A percentile compares a stretch with the other conserved stretches of the same genome.
These are phyloP conservation scores for Phytophthora multivora DNA, from an alignment of 352 stramenopile species.

Conservation along the genomic window DNA sequence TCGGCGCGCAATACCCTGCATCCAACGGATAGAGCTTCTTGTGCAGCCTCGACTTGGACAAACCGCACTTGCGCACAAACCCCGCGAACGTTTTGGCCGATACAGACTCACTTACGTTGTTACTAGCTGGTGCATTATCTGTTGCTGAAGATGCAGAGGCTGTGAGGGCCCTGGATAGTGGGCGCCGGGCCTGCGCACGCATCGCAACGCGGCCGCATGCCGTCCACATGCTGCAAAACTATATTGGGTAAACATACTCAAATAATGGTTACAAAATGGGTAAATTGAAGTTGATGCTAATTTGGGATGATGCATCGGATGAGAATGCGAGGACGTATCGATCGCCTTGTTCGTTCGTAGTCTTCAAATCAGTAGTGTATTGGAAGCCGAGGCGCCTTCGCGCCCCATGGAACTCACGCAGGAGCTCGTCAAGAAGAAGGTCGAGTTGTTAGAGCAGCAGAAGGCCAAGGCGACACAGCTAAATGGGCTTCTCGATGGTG, in stretches of 20 bases:
- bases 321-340: constrained; percentile 12
- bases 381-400: background rate
- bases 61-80: constrained; percentile 41
- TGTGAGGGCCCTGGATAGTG: background rate
- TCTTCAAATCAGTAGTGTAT: background rate
- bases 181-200: background rate
- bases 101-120: constrained; percentile 11
- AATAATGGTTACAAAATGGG: background rate
- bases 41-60: constrained; percentile 49
- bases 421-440: constrained; percentile 78
- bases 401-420: constrained; percentile 45
- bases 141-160: constrained; percentile 1
- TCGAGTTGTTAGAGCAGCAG: constrained; percentile 74
- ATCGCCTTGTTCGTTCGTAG: background rate
- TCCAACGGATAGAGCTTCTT: constrained; percentile 42
- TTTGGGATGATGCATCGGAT: background rate
- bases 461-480: constrained; percentile 66
- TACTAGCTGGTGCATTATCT: background rate
- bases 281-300: background rate
- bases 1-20: constrained; percentile 10
- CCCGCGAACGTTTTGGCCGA: constrained; percentile 40
- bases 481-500: constrained; percentile 63
- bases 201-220: background rate
- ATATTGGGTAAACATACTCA: too few species aligned
- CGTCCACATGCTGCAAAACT: background rate